Evolutionary conservation across 31 red algal species (phyloP).

Genomic region (Asparagopsis taxiformis): DNA sequence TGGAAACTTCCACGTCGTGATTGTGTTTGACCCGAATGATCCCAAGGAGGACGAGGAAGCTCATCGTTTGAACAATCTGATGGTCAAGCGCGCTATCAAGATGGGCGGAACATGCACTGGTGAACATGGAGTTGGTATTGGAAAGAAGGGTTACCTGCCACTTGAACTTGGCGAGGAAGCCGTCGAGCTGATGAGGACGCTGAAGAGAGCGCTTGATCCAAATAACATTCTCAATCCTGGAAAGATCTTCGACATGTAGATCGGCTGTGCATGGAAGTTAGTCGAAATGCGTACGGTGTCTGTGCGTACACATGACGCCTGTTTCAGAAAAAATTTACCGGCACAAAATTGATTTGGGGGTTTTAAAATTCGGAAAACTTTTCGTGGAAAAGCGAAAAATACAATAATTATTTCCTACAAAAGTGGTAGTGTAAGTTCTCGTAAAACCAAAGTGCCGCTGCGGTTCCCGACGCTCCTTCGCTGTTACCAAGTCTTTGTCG

Average conservation of each 20-base stretch:
- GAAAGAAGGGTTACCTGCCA: constrained; percentile 91
- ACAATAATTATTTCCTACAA: too few relatives aligned
- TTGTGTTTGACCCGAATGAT: constrained; percentile 78
- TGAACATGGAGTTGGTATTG: constrained; percentile 96
- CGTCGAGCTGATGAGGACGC: constrained; percentile 80
- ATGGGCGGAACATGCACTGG: constrained; percentile 98
- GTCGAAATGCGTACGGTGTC: too few relatives aligned
- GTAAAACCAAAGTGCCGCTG: too few relatives aligned
- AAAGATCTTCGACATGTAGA: constrained; percentile 85
- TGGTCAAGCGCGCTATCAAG: constrained; percentile 80
- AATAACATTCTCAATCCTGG: constrained; percentile 96
- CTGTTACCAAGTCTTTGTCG: too few relatives aligned
- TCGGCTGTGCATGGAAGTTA: too few relatives aligned
- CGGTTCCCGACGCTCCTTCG: too few relatives aligned
- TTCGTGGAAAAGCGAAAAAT: too few relatives aligned
- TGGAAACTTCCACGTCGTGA: constrained; percentile 98
- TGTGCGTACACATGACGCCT: too few relatives aligned
- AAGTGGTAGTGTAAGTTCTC: too few relatives aligned
- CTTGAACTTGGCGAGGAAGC: constrained; percentile 78
- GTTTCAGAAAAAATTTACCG: too few relatives aligned
- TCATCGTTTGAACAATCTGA: constrained; percentile 57
- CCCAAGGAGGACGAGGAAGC: constrained; percentile 75
- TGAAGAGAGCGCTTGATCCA: constrained; percentile 93
- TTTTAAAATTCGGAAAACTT: too few relatives aligned
- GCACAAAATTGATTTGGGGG: too few relatives aligned